phyloP scores from a whole-genome alignment of 257 asterid genomes.

The Linderniella brevidens region DNA sequence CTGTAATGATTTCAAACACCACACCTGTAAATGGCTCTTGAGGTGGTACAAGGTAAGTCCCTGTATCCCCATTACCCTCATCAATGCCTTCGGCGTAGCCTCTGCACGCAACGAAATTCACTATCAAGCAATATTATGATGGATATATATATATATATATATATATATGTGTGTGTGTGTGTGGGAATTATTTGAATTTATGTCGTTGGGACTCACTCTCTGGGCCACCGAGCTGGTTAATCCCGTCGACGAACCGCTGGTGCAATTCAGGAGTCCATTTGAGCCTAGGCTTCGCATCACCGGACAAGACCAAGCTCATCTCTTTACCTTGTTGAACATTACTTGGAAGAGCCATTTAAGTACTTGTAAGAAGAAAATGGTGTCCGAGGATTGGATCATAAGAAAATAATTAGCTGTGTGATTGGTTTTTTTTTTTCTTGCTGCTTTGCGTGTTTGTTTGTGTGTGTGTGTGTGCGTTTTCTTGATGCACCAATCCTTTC shows the following conservation, averaged over 20 bases:
- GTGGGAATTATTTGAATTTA: too few relatives aligned
- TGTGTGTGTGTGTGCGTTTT: slow-evolving; percentile 24
- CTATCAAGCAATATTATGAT: neutral
- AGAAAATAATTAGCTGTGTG: slow-evolving; percentile 9
- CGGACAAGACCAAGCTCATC: too few relatives aligned
- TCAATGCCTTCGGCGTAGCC: slow-evolving; percentile 92
- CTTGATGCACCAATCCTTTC: slow-evolving; percentile 1
- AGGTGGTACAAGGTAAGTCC: slow-evolving; percentile 90
- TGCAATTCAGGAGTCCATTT: too few relatives aligned
- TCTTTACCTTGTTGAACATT: too few relatives aligned
- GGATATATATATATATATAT: too few relatives aligned
- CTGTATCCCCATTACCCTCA: slow-evolving; percentile 79
- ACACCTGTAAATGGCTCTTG: slow-evolving; percentile 93
- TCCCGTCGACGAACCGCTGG: too few relatives aligned
- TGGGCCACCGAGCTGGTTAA: too few relatives aligned
- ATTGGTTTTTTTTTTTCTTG: neutral
- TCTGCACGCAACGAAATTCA: slow-evolving; percentile 44
- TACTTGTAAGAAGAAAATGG: slow-evolving; percentile 5
- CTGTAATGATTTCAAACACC: too few relatives aligned
- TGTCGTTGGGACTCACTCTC: too few relatives aligned
- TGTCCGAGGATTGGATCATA: slow-evolving; percentile 15
- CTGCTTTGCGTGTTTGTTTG: slow-evolving; percentile 19
- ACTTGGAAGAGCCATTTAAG: too few relatives aligned
- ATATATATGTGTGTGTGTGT: too few relatives aligned
- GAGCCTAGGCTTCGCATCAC: too few relatives aligned